These are phyloP conservation scores for Xylaria flabelliformis DNA, from an alignment of 495 filamentous ascomycete species.

Conservation along the genomic window DNA sequence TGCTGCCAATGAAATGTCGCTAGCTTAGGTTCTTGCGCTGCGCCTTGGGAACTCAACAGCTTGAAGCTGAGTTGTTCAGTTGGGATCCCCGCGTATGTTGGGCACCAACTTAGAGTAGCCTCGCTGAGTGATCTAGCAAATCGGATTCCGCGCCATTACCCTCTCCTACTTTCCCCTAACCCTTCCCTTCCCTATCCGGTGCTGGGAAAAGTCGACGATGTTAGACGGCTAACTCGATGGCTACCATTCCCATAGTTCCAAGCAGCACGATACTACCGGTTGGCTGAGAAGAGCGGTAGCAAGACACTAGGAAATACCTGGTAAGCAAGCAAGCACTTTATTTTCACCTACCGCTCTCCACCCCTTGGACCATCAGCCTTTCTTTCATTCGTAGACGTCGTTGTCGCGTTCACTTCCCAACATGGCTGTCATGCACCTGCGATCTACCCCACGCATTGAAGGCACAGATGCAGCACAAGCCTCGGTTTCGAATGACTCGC, in stretches of 20 bases:
- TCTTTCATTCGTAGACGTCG: slow-evolving; percentile 24
- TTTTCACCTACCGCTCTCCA: slow-evolving; percentile 22
- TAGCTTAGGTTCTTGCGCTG: slow-evolving; percentile 16
- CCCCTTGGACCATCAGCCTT: neutral
- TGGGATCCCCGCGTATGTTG: slow-evolving; percentile 26
- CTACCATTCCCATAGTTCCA: slow-evolving; percentile 64
- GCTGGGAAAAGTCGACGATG: slow-evolving; percentile 29
- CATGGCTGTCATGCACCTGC: slow-evolving; percentile 24
- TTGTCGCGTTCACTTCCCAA: slow-evolving; percentile 26
- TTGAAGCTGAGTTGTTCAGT: slow-evolving; percentile 27
- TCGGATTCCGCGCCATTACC: slow-evolving; percentile 28
- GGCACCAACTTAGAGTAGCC: slow-evolving; percentile 27
- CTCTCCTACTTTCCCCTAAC: slow-evolving; percentile 23
- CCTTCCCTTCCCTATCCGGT: slow-evolving; percentile 3
- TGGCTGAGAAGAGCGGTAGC: slow-evolving; percentile 85
- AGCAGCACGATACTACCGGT: slow-evolving; percentile 91
- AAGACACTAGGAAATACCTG: slow-evolving; percentile 95
- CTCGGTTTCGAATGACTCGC: slow-evolving; percentile 26
- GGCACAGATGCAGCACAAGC: slow-evolving; percentile 24
- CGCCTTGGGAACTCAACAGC: slow-evolving; percentile 36
- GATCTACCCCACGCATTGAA: slow-evolving; percentile 28
- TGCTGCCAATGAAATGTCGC: slow-evolving; percentile 1
- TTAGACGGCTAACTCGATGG: slow-evolving; percentile 45
- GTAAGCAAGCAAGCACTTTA: slow-evolving; percentile 62
- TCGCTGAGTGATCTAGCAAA: slow-evolving; percentile 27